Percentiles rank a stretch among this genome's conserved stretches.
phyloP scores from a whole-genome alignment of 1,284 basidiomycete species.

The Thecaphora thlaspeos region DNA sequence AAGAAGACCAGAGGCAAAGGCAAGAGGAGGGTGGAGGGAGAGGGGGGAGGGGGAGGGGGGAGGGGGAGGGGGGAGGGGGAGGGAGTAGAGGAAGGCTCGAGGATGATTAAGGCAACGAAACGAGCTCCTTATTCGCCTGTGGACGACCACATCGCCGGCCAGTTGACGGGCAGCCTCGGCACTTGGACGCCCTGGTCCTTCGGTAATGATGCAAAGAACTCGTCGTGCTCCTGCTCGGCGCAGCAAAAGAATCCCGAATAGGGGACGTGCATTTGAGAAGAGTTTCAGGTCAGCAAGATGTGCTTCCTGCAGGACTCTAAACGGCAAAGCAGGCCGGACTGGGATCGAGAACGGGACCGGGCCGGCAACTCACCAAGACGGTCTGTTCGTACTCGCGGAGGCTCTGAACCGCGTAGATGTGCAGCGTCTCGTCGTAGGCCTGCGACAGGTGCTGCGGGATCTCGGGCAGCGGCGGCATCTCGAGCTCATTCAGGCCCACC shows the following conservation, averaged over 20 bases:
- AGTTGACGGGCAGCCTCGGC: slow-evolving; percentile 43
- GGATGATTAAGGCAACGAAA: no score
- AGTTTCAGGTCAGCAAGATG: no score
- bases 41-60: no score
- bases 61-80: no score
- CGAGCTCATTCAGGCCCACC: slow-evolving; percentile 21
- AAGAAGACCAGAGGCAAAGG: no score
- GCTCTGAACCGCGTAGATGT: slow-evolving; percentile 52
- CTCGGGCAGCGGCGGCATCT: slow-evolving; percentile 30
- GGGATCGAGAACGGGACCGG: no score
- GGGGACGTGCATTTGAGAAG: no score
- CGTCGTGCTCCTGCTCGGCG: slow-evolving; percentile 51
- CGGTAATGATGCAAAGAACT: slow-evolving; percentile 40
- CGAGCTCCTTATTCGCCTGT: slow-evolving; percentile 25
- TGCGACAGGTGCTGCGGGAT: slow-evolving; percentile 18
- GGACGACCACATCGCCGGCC: slow-evolving; percentile 39
- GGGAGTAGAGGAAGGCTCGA: no score
- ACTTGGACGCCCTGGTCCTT: slow-evolving; percentile 35
- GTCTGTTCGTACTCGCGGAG: slow-evolving; percentile 51
- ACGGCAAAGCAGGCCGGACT: no score
- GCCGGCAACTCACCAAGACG: slow-evolving; percentile 19
- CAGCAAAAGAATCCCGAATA: no score
- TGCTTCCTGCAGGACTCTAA: no score
- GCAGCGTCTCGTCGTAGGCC: slow-evolving; percentile 37
- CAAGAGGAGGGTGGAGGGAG: no score